Conservation (phyloP, 2,329 filamentous ascomycete species). For the Diaporthe amygdali region DNA sequence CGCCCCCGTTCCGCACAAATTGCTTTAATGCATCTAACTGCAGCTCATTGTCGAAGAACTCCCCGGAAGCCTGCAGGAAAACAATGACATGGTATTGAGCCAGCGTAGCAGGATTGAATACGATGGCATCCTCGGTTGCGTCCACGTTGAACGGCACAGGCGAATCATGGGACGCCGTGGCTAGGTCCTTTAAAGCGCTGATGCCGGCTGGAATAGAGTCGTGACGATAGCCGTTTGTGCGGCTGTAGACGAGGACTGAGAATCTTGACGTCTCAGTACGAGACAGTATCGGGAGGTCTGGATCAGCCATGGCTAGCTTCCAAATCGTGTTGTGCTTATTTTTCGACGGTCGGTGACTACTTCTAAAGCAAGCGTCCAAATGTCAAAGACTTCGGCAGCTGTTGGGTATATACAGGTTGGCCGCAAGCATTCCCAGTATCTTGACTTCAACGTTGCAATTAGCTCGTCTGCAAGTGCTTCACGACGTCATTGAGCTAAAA, state of each 20-base stretch:
- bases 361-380: not conserved
- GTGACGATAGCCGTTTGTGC: conserved; percentile 44
- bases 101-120: conserved; percentile 37
- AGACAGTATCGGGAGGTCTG: not conserved
- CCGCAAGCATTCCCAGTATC: not conserved
- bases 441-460: not conserved
- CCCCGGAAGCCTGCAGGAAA: conserved; percentile 45
- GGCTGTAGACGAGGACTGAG: conserved; percentile 44
- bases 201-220: conserved; percentile 44
- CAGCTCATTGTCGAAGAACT: conserved; percentile 36
- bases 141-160: conserved; percentile 36
- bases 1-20: conserved; percentile 41
- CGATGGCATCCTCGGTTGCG: conserved; percentile 41
- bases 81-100: conserved; percentile 41
- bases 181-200: conserved; percentile 37
- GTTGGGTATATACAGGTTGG: not conserved
- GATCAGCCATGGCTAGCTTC: not conserved
- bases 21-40: conserved; percentile 40
- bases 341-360: not conserved
- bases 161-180: conserved; percentile 27
- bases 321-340: not conserved
- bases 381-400: not conserved
- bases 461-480: not conserved
- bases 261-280: conserved; percentile 23
- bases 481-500: not conserved